Base-by-base conservation (phyloP, 108 stramenopile species). In the Nannochloropsis granulata region DNA sequence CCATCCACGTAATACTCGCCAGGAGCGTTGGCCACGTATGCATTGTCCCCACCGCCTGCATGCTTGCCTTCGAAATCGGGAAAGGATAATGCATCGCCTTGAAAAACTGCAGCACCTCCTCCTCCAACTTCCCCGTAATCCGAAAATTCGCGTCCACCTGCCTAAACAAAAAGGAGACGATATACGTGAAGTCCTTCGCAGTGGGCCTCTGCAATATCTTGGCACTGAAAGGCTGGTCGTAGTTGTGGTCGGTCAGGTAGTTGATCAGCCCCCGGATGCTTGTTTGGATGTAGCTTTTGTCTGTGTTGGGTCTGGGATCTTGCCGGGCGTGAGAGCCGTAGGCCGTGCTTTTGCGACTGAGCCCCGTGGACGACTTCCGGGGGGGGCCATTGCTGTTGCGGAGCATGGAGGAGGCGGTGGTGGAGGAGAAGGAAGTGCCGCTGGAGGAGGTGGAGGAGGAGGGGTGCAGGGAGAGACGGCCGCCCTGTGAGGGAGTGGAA, bases 1-100 rank as follows among this genome's bases (percentile, higher is more conserved):
- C 91, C 25, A 99, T 86, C 99, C 99, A 99, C 23, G 94, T 91
- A 42, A 98, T 92, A 13, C 96, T 94, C 5, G 96, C 97, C 80
- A 99, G 92, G 56, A 98, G 89, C 43, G 94, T 90, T 12, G 99
- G 97, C 99, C 99, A 99, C 23, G 97, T 97, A 87, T 99, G 99
- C 34, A 97, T 95, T 21, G 95, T 94, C 3, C 99, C 98, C 78
- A 97, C 99, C 21, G 99, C 97, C 12, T 94, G 94, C 44, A 99
- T 91, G 14, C 94, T 92, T 44, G 97, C 88, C 82, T 91, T 92
- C 71, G 85, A 83, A 83, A 98, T 93, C 81, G 92, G 84, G 86
- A 93, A 96, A 13, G 97, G 97, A 91, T 99, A 99, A 79, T 95
- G 92, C 85, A 98, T 80, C n/a, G 90, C 90, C 84, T 93, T 93